Percentiles rank a stretch among this genome's conserved stretches.
phyloP scores from a whole-genome alignment of 2,329 filamentous ascomycete genomes.

The Cercospora zeina region DNA sequence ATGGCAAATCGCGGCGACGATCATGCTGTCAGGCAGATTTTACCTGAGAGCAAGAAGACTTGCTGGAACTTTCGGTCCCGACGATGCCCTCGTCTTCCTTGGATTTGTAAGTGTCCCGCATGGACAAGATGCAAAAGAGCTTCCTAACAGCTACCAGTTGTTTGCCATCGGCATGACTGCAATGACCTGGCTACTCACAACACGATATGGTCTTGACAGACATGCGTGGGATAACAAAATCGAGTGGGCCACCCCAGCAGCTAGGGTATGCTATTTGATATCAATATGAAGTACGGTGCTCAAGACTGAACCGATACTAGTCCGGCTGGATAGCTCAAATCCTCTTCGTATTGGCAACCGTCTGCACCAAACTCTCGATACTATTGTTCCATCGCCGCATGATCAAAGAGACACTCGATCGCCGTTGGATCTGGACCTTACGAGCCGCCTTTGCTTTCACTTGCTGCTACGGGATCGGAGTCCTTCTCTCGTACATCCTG shows the following conservation, averaged over 20 bases:
- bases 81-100: conserved; percentile 32
- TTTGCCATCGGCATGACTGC: conserved; percentile 30
- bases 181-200: conserved; percentile 23
- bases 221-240: conserved; percentile 33
- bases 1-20: conserved; percentile 27
- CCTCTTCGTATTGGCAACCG: conserved; percentile 30
- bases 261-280: conserved; percentile 23
- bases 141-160: conserved; percentile 13
- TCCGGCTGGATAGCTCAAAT: conserved; percentile 31
- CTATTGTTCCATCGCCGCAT: conserved; percentile 36
- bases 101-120: conserved; percentile 23
- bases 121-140: neutral
- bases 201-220: conserved; percentile 27
- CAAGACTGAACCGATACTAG: conserved; percentile 8
- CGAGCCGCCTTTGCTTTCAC: conserved; percentile 30
- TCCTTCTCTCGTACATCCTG: conserved; percentile 26
- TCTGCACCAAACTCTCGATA: conserved; percentile 33
- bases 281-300: neutral
- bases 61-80: conserved; percentile 30
- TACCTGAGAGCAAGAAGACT: conserved; percentile 27
- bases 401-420: conserved; percentile 26
- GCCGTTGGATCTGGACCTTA: conserved; percentile 29
- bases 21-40: conserved; percentile 29
- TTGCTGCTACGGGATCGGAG: conserved; percentile 25
- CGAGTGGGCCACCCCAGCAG: conserved; percentile 21